Evolutionary conservation across 305 asterid genomes (phyloP).

Genomic region (Plantago lanceolata): DNA sequence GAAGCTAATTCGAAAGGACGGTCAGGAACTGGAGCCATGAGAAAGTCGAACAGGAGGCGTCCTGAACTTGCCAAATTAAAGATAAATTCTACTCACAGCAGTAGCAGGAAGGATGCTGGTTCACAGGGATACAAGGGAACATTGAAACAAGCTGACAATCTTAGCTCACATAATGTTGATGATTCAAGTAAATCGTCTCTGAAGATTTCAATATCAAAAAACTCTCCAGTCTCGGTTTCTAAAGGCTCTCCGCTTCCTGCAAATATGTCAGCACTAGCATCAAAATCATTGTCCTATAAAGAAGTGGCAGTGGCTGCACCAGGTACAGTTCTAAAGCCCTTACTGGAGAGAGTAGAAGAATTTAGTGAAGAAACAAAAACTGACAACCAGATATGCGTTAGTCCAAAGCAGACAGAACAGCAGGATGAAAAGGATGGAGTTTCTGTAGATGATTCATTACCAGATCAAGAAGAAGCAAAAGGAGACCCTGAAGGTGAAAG

Average conservation of each 20-base stretch:
- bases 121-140: slow-evolving; percentile 52
- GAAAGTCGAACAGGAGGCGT: slow-evolving; percentile 60
- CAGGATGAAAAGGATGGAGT: slow-evolving; percentile 40
- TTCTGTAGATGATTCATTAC: slow-evolving; percentile 40
- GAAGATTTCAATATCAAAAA: slow-evolving; percentile 43
- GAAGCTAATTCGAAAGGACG: slow-evolving; percentile 88
- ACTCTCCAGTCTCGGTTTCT: slow-evolving; percentile 38
- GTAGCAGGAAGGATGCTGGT: slow-evolving; percentile 50
- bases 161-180: slow-evolving; percentile 33
- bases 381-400: slow-evolving; percentile 50
- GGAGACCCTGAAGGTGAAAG: slow-evolving; percentile 41
- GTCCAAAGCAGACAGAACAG: slow-evolving; percentile 55
- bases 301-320: slow-evolving; percentile 97
- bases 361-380: slow-evolving; percentile 56
- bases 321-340: slow-evolving; percentile 97
- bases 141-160: slow-evolving; percentile 43
- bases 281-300: slow-evolving; percentile 88
- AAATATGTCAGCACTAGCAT: slow-evolving; percentile 66
- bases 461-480: slow-evolving; percentile 41
- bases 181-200: slow-evolving; percentile 44
- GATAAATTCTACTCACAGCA: slow-evolving; percentile 37
- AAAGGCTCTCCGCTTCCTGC: slow-evolving; percentile 49
- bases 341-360: slow-evolving; percentile 82
- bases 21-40: slow-evolving; percentile 50
- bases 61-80: slow-evolving; percentile 75